phyloP scores from a whole-genome alignment of 2,329 filamentous ascomycete genomes.

The Helotiales sp. region DNA sequence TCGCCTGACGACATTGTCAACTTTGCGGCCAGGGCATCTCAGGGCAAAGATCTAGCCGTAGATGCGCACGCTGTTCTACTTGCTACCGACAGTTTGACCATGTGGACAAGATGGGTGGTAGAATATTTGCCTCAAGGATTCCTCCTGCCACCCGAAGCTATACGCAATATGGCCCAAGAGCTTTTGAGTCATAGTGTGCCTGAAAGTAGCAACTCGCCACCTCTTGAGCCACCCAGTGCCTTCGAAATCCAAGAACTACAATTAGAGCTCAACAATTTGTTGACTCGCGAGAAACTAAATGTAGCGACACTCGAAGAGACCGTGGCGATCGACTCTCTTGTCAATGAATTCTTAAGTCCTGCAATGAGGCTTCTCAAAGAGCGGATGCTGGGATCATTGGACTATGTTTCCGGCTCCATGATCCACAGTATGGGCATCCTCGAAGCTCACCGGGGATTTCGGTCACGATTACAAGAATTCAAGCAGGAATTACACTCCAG shows the following conservation, averaged over 20 bases:
- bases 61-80: too few species aligned
- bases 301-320: background rate
- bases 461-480: conserved; percentile 5
- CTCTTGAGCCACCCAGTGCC: conserved; percentile 5
- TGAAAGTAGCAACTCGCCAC: too few species aligned
- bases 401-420: background rate
- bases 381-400: background rate
- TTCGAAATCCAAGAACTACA: conserved; percentile 20
- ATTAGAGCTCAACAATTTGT: conserved; percentile 29
- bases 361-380: too few species aligned
- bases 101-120: too few species aligned
- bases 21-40: too few species aligned
- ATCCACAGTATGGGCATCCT: conserved; percentile 1
- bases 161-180: too few species aligned
- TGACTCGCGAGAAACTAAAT: background rate
- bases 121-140: too few species aligned
- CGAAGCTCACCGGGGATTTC: background rate
- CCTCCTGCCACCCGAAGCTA: too few species aligned
- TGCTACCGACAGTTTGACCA: too few species aligned
- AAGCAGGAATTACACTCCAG: background rate
- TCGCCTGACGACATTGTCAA: too few species aligned
- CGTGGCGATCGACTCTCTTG: conserved; percentile 13
- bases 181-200: too few species aligned
- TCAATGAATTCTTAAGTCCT: conserved; percentile 1
- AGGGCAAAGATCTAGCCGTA: too few species aligned